Conservation (phyloP, 1,139 yeast genomes). For the Sugiyamaella japonica region DNA sequence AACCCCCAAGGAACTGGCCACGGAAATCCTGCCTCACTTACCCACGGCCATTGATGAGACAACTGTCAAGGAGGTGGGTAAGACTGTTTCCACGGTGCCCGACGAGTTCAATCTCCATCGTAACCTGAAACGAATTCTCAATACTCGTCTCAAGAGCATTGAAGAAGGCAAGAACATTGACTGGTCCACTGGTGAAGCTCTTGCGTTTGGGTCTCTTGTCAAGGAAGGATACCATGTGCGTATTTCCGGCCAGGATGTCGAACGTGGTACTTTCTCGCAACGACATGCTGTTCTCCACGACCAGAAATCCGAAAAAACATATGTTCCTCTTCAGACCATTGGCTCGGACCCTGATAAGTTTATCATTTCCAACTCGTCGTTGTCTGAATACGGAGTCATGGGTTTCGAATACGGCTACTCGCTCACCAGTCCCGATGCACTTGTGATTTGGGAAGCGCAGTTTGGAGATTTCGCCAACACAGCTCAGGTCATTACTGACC, state of each 20-base stretch:
- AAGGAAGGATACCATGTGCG: conserved; percentile 96
- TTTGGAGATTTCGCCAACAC: conserved; percentile 99
- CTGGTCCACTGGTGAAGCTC: conserved; percentile 99
- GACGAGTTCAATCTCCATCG: conserved; percentile 85
- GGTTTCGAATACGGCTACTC: conserved; percentile 99
- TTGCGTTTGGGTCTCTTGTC: conserved; percentile 91
- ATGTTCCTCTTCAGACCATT: conserved; percentile 81
- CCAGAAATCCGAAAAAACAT: conserved; percentile 78
- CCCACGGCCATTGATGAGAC: conserved; percentile 88
- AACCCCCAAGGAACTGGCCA: conserved; percentile 95
- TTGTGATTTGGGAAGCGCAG: conserved; percentile 99
- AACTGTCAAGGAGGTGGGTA: conserved; percentile 75
- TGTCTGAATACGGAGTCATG: conserved; percentile 98
- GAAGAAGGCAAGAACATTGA: conserved; percentile 93
- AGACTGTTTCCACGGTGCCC: conserved; percentile 79
- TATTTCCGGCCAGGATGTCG: conserved; percentile 99
- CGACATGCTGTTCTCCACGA: conserved; percentile 99
- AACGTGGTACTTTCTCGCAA: conserved; percentile 99
- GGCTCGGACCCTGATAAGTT: conserved; percentile 83
- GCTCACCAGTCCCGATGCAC: conserved; percentile 92
- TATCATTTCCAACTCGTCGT: conserved; percentile 89
- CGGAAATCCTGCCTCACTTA: conserved; percentile 91
- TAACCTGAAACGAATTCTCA: conserved; percentile 92
- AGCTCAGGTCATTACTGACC: conserved; percentile 96
- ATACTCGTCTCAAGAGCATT: conserved; percentile 80